Evolutionary conservation across 1,284 basidiomycete genomes (phyloP), one percentile per base, ranked within the genome.

Genomic region (Rhizoctonia solani): DNA sequence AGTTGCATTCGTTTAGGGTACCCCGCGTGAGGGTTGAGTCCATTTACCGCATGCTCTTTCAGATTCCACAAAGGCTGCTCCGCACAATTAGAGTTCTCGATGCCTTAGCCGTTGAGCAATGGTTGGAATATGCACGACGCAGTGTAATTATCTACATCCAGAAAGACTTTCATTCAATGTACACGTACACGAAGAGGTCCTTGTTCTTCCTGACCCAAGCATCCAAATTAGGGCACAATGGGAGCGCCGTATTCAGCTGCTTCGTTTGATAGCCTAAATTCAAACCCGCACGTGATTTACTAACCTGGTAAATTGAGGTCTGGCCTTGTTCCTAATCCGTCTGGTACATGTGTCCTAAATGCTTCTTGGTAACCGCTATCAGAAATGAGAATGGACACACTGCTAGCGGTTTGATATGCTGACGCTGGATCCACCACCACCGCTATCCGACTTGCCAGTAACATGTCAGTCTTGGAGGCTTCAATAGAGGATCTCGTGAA

Each of bases 141-240:
- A 34, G 11, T 34, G 11, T 34, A 34, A 11, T 44, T 44, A 16
- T 4, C 19, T 21, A 21, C 14, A 16, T 16, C 6, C 5, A 16
- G 41, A 44, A 44, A 21, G 16, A 44, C 4, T 6, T n/a, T 16
- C 5, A n/a, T n/a, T 16, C 16, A 16, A 4, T 4, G 4, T n/a
- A 16, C 6, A 16, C n/a, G 14, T 44, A 44, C 14, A 44, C 14
- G 6, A 44, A 4, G 32, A 34, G 32, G 4, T 34, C 32, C 32
- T 34, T 34, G 19, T 44, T 16, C 4, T 44, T 16, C 41, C 37
- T 39, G 9, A 39, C 21, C 34, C 14, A 61, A 21, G 30, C 11
- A 11, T 21, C 56, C 56, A 19, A 23, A 49, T 47, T 37, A 14
- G 56, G 56, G 19, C 46, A 61, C 56, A 61, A 61, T 27, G 56